Evolutionary conservation across 2,329 filamentous ascomycete species (phyloP).

Genomic region (Monilinia laxa): DNA sequence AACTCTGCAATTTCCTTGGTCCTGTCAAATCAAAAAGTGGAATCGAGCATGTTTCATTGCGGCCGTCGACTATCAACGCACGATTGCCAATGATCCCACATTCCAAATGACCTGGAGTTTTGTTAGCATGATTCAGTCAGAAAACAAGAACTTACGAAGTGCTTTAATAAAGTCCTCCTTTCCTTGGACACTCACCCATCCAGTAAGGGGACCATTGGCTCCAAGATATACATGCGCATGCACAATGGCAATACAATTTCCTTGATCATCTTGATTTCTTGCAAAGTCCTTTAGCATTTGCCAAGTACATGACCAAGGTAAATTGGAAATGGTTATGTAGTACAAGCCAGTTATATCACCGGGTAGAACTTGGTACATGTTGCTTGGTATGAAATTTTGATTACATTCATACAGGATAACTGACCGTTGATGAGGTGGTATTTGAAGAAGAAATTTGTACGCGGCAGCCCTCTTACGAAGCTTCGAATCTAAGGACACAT

Average conservation of each 20-base stretch:
- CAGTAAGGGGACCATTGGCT: slow-evolving; percentile 24
- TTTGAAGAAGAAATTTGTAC: not conserved
- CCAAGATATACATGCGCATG: slow-evolving; percentile 32
- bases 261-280: slow-evolving; percentile 27
- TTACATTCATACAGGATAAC: not conserved
- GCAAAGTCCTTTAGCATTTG: slow-evolving; percentile 36
- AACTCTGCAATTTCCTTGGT: not conserved
- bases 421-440: not conserved
- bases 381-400: not conserved
- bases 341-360: slow-evolving; percentile 25
- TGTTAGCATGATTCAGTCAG: not conserved
- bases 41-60: slow-evolving; percentile 32
- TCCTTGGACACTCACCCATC: slow-evolving; percentile 33
- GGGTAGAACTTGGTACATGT: slow-evolving; percentile 25
- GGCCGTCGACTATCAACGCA: slow-evolving; percentile 31
- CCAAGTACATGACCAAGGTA: slow-evolving; percentile 33
- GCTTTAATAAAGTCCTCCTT: slow-evolving; percentile 30
- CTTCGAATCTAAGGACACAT: not conserved
- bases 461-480: not conserved
- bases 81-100: slow-evolving; percentile 28
- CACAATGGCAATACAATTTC: slow-evolving; percentile 30
- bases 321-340: slow-evolving; percentile 24
- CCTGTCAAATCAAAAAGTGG: slow-evolving; percentile 24
- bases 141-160: slow-evolving; percentile 27
- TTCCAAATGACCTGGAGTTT: slow-evolving; percentile 30